phyloP scores from a whole-genome alignment of 2,329 filamentous ascomycete genomes.

The Huntiella omanensis region DNA sequence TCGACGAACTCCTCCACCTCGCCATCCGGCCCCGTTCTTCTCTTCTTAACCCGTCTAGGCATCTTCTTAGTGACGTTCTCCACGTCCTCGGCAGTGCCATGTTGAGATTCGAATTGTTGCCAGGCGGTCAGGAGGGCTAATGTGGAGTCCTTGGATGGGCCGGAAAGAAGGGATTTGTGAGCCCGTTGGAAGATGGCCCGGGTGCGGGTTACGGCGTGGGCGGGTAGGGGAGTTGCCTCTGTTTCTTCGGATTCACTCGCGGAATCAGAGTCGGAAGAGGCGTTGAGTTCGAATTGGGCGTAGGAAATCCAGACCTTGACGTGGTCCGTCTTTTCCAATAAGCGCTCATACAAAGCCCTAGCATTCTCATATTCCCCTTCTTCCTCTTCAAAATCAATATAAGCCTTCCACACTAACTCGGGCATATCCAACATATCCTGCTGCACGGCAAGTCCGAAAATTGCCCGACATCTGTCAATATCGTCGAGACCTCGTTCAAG shows the following conservation, averaged over 20 bases:
- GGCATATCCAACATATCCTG: constrained; percentile 88
- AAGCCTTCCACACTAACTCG: constrained; percentile 91
- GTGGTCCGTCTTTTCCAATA: constrained; percentile 88
- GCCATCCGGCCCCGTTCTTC: constrained; percentile 79
- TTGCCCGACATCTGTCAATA: constrained; percentile 66
- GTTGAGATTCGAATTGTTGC: constrained; percentile 76
- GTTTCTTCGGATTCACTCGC: constrained; percentile 28
- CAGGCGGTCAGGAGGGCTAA: constrained; percentile 80
- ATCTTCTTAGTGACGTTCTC: constrained; percentile 81
- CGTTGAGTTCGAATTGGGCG: constrained; percentile 95
- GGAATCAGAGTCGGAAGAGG: constrained; percentile 49
- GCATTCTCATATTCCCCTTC: constrained; percentile 79
- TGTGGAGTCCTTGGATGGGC: constrained; percentile 83
- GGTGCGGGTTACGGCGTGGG: constrained; percentile 66
- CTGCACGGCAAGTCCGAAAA: constrained; percentile 75
- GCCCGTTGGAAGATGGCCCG: constrained; percentile 72
- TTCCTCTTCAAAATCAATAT: constrained; percentile 96
- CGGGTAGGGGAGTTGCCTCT: constrained; percentile 53
- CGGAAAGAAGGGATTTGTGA: constrained; percentile 71
- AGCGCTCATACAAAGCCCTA: constrained; percentile 66
- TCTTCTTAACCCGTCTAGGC: constrained; percentile 83
- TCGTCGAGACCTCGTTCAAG: constrained; percentile 85
- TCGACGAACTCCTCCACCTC: constrained; percentile 93
- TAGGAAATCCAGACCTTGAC: constrained; percentile 99
- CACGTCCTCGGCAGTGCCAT: constrained; percentile 57